Base-by-base conservation (phyloP, 2,329 filamentous ascomycete species). In the Penicillium brevicompactum region DNA sequence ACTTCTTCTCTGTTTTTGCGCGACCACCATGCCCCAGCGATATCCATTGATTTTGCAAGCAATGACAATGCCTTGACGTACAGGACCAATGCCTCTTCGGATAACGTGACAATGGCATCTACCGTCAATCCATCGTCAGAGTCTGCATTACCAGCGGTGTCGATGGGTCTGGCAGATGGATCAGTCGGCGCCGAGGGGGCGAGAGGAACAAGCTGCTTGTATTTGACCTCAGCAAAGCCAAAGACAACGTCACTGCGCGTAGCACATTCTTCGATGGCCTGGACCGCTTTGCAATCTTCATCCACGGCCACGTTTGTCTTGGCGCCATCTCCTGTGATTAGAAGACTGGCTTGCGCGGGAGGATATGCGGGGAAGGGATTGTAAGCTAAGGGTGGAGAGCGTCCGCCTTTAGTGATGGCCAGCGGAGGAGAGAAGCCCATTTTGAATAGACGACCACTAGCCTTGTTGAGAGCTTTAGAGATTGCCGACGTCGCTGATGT, bases 181-280 rank as follows among this genome's bases (percentile, higher is more conserved):
- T 77, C 74, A 5, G 69, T 63, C 31, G 76, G 74, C 21, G 71
- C 70, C 4, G 90, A 93, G 1, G 93, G 94, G 1, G 91, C 87
- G 43, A 94, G 78, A 3, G 94, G 94, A 47, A 97, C 85, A n/a
- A 99, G 83, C 74, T 99, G 94, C 74, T 95, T 94, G 76, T 95
- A 97, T 75, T 99, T 99, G 69, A 99, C 93, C 76, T 99, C 93
- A 5, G 94, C 94, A 74, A 99, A 97, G 3, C 93, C 92, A 71
- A 92, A 99, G 2, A 99, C 92, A 44, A 97, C 94, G 72, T 99
- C 92, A 69, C 92, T 97, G 38, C 92, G 84, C 31, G 92, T 94
- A 1, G 94, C 94, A 61, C 91, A 88, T 65, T 97, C 92, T 72
- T 99, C 93, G 54, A 97, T 92, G 43, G 85, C 83, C 67, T 92